phyloP scores from a whole-genome alignment of 768 basidiomycete genomes.

The Psilocybe cyanescens region DNA sequence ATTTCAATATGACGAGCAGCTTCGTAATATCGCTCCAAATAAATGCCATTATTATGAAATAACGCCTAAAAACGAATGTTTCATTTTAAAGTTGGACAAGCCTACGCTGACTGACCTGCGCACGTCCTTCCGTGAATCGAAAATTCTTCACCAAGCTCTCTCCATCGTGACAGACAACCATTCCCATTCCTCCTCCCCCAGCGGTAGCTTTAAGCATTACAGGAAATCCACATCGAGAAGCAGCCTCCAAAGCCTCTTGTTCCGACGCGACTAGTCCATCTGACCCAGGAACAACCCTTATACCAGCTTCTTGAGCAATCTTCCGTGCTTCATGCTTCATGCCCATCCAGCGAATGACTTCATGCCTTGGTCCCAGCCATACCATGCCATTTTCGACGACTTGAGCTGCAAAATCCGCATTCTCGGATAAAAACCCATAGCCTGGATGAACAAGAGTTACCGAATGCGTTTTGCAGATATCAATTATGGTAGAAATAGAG shows the following conservation, averaged over 20 bases:
- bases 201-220: conserved; percentile 71
- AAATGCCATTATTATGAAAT: conserved; percentile 55
- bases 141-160: conserved; percentile 41
- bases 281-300: conserved; percentile 63
- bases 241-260: conserved; percentile 44
- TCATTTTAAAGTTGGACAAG: neutral
- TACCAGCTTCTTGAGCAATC: conserved; percentile 47
- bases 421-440: conserved; percentile 71
- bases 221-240: conserved; percentile 54
- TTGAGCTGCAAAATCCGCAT: conserved; percentile 53
- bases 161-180: conserved; percentile 54
- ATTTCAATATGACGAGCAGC: conserved; percentile 68
- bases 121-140: conserved; percentile 39
- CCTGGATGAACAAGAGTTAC: conserved; percentile 65
- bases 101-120: conserved; percentile 39
- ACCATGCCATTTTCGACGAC: conserved; percentile 52
- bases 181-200: conserved; percentile 73
- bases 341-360: conserved; percentile 58
- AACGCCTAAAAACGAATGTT: conserved; percentile 33
- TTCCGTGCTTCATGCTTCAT: conserved; percentile 61
- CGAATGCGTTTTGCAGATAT: conserved; percentile 40
- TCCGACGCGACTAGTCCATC: conserved; percentile 45
- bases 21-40: conserved; percentile 62
- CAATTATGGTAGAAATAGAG: conserved; percentile 38
- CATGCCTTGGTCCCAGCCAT: conserved; percentile 60